These are phyloP conservation scores for Talaromyces sp. DNA, from an alignment of 2,329 filamentous ascomycete species.

Conservation along the genomic window DNA sequence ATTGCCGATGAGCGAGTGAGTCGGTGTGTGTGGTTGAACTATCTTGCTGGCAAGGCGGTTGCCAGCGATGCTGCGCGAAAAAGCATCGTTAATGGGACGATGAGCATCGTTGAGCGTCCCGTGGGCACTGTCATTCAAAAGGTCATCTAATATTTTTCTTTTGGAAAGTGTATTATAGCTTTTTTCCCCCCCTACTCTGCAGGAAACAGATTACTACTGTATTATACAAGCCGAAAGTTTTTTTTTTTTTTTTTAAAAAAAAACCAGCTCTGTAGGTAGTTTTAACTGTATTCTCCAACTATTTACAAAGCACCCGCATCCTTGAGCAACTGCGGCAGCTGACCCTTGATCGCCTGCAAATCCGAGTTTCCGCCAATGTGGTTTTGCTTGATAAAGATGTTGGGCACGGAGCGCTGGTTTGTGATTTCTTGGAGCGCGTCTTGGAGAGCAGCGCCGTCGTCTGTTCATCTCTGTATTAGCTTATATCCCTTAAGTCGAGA, in stretches of 20 bases:
- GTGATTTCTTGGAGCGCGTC: conserved; percentile 74
- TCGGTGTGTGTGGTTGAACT: conserved; percentile 81
- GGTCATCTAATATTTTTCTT: conserved; percentile 44
- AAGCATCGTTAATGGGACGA: conserved; percentile 80
- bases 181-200: neutral
- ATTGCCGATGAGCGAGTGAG: conserved; percentile 77
- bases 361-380: conserved; percentile 98
- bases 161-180: neutral
- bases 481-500: neutral
- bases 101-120: conserved; percentile 82
- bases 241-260: no score
- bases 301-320: conserved; percentile 58
- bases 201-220: neutral
- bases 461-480: conserved; percentile 41
- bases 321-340: conserved; percentile 63
- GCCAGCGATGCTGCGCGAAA: conserved; percentile 76
- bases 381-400: conserved; percentile 85
- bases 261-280: no score
- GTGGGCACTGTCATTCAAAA: conserved; percentile 81
- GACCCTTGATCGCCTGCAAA: conserved; percentile 60
- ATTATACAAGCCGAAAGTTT: neutral
- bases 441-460: conserved; percentile 80
- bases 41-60: conserved; percentile 79
- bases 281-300: no score
- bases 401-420: conserved; percentile 84